phyloP scores from a whole-genome alignment of 257 asterid genomes.

The Mentha longifolia region DNA sequence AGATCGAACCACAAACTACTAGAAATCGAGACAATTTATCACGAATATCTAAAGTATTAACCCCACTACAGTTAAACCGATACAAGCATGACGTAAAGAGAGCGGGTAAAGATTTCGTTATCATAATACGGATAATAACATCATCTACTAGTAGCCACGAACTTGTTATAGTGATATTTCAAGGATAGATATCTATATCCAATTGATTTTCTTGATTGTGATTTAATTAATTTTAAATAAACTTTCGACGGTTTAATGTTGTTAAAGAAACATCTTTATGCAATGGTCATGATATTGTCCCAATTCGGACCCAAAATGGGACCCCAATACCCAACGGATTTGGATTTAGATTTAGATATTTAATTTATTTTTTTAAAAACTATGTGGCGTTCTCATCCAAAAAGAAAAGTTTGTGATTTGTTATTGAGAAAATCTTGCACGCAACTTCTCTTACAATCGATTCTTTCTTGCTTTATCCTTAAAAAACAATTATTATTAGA shows the following conservation, averaged over 20 bases:
- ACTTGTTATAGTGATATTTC: too few relatives aligned
- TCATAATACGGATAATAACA: neutral
- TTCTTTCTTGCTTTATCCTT: constrained; percentile 1
- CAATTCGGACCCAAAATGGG: constrained; percentile 17
- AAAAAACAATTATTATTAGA: constrained; percentile 28
- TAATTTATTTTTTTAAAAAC: neutral
- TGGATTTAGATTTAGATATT: constrained; percentile 2
- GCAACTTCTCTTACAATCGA: constrained; percentile 33
- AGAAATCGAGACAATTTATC: too few relatives aligned
- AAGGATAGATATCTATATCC: neutral
- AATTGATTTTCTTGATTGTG: neutral
- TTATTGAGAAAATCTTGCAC: constrained; percentile 22
- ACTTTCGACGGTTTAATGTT: constrained; percentile 10
- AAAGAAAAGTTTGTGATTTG: constrained; percentile 1
- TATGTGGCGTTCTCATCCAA: constrained; percentile 46
- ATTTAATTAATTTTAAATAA: neutral
- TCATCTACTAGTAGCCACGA: neutral
- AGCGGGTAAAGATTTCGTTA: too few relatives aligned
- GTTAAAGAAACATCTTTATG: neutral
- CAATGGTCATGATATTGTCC: constrained; percentile 7
- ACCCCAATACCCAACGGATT: constrained; percentile 19
- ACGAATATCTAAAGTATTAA: too few relatives aligned
- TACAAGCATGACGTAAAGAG: too few relatives aligned
- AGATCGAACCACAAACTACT: too few relatives aligned
- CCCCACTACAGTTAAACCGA: too few relatives aligned